Evolutionary conservation across 2,329 filamentous ascomycete species (phyloP), one percentile per base, ranked within the genome.

Genomic region (Leptographium procerum): DNA sequence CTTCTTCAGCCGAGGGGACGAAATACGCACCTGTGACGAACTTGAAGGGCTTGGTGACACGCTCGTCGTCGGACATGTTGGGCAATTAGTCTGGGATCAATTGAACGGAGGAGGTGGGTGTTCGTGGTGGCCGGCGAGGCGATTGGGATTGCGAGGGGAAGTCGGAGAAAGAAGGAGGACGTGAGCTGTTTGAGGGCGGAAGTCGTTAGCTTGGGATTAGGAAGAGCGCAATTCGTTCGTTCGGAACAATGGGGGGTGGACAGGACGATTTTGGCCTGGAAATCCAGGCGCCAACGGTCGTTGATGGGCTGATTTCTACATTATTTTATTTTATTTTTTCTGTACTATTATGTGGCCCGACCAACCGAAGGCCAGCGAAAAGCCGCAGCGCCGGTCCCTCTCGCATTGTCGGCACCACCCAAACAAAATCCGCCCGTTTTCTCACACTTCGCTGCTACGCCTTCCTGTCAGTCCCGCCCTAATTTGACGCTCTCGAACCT

Each of bases 11-110:
- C 51, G 50, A 22, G 50, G 29, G 29, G 40, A 28, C 34, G 24
- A 51, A 26, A 26, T 34, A 60, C 63, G 28, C 59, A 66, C 64
- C 92, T 80, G 92, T 97, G 72, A 97, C 94, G 80, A 97, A 97
- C 88, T 99, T 99, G 88, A 99, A 99, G 77, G 95, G 95, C 86
- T 96, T 99, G 79, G 91, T 96, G 67, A 82, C 81, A 75, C 82
- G 81, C 75, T 95, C 89, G 70, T 89, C 87, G 78, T 95, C 89
- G 74, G 91, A 87, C 92, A 99, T 99, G 69, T 78, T 91, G 83
- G 76, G 76, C 71, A 72, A 72, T 36, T 26, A 31, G 31, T 22
- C 14, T 48, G 69, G 66, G 64, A 64, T 69, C 69, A 64, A 64
- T 67, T 65, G 59, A 67, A 10, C 19, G 31, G 33, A 63, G 31